Evolutionary conservation across 768 basidiomycete species (phyloP).

Genomic region (Boletus bicolor): DNA sequence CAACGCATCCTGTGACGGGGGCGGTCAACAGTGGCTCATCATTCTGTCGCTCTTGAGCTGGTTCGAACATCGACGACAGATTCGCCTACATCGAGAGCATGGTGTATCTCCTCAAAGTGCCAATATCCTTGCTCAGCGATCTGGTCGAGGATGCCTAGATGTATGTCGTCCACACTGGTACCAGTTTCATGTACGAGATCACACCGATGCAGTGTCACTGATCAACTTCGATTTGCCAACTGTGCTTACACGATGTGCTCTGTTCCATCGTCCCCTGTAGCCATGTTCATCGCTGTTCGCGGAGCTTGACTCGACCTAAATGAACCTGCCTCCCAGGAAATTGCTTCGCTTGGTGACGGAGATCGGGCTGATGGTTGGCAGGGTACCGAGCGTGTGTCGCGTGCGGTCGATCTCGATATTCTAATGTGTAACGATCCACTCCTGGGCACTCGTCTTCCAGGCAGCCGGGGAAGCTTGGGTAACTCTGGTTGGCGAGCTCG

Average conservation of each 20-base stretch:
- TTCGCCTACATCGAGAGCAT: slow-evolving; percentile 80
- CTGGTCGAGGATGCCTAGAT: slow-evolving; percentile 28
- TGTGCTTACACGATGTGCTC: slow-evolving; percentile 80
- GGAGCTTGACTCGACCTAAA: slow-evolving; percentile 52
- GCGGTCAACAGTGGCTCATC: too few species aligned
- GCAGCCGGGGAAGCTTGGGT: too few species aligned
- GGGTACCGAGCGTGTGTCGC: slow-evolving; percentile 56
- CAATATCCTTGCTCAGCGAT: slow-evolving; percentile 29
- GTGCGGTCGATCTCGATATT: slow-evolving; percentile 70
- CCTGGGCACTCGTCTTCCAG: too few species aligned
- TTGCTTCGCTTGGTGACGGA: slow-evolving; percentile 9
- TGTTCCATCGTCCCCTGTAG: background rate
- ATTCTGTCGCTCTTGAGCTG: slow-evolving; percentile 66
- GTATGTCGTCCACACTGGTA: slow-evolving; percentile 50
- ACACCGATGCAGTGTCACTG: slow-evolving; percentile 90
- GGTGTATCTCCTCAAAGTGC: slow-evolving; percentile 63
- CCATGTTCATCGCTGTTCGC: background rate
- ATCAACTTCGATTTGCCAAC: slow-evolving; percentile 88
- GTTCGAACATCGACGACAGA: slow-evolving; percentile 87
- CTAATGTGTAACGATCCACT: too few species aligned
- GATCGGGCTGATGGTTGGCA: slow-evolving; percentile 73
- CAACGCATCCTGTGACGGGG: background rate
- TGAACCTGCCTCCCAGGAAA: slow-evolving; percentile 54
- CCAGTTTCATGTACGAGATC: slow-evolving; percentile 92
- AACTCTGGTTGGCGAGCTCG: too few species aligned